A percentile compares a stretch with the other conserved stretches of the same genome.
Conservation (phyloP, 1,284 basidiomycete genomes). For the Moesziomyces globuligerus region DNA sequence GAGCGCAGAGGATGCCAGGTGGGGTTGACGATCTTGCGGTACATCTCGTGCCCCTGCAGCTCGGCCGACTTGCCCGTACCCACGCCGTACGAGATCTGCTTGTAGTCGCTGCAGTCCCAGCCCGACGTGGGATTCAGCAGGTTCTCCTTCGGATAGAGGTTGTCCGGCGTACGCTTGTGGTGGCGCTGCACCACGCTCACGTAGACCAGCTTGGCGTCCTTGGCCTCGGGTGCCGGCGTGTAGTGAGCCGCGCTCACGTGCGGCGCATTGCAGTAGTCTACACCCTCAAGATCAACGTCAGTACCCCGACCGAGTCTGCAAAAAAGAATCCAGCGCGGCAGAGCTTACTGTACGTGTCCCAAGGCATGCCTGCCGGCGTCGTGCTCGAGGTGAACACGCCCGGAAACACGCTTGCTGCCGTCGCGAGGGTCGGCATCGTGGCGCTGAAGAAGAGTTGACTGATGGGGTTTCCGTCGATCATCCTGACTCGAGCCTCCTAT, state of each 20-base stretch:
- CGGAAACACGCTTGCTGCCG: slow-evolving; percentile 18
- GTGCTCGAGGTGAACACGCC: slow-evolving; percentile 26
- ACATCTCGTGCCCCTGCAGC: slow-evolving; percentile 62
- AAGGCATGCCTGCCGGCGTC: slow-evolving; percentile 30
- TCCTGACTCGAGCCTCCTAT: too few species aligned
- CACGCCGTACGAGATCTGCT: slow-evolving; percentile 37
- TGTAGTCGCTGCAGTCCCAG: slow-evolving; percentile 50
- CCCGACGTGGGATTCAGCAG: slow-evolving; percentile 68
- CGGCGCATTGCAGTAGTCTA: slow-evolving; percentile 50
- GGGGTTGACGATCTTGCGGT: slow-evolving; percentile 69
- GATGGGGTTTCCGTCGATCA: too few species aligned
- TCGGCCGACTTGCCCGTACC: slow-evolving; percentile 16
- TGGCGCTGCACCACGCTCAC: slow-evolving; percentile 54
- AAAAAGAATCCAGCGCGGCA: not conserved
- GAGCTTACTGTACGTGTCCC: slow-evolving; percentile 42
- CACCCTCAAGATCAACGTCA: not conserved
- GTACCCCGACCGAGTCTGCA: not conserved
- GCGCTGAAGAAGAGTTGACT: not conserved
- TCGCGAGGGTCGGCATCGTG: slow-evolving; percentile 14
- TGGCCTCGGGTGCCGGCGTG: slow-evolving; percentile 20
- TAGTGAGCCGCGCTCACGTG: slow-evolving; percentile 40
- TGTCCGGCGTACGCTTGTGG: slow-evolving; percentile 68
- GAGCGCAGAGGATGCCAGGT: slow-evolving; percentile 71
- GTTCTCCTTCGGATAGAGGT: slow-evolving; percentile 71
- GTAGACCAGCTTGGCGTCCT: slow-evolving; percentile 46